phyloP scores from a whole-genome alignment of 495 filamentous ascomycete genomes.

The Hypomontagnella monticulosa region DNA sequence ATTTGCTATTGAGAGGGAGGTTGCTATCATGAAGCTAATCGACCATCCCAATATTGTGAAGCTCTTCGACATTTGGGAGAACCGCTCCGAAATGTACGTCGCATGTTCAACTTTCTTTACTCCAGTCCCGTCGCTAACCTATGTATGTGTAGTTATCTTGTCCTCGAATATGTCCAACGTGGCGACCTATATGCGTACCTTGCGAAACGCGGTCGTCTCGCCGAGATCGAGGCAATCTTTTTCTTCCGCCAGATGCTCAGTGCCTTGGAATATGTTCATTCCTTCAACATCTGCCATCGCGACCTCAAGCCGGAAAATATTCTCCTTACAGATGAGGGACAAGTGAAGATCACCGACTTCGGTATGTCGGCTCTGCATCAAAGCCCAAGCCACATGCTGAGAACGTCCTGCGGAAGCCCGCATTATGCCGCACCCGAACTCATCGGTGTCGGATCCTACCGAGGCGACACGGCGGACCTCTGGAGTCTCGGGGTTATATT shows the following conservation, averaged over 20 bases:
- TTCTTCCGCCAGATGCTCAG: conserved; percentile 93
- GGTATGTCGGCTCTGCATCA: conserved; percentile 97
- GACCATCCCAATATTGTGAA: conserved; percentile 92
- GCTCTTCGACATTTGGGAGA: conserved; percentile 96
- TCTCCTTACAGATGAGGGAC: conserved; percentile 72
- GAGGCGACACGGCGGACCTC: conserved; percentile 85
- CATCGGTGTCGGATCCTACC: conserved; percentile 74
- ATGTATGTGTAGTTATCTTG: conserved; percentile 75
- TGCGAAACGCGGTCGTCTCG: conserved; percentile 68
- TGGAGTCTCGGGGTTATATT: conserved; percentile 96
- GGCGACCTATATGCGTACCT: conserved; percentile 92
- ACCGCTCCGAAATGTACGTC: conserved; percentile 86
- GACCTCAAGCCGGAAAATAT: conserved; percentile 99
- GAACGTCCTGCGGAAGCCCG: conserved; percentile 92
- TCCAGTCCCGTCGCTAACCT: conserved; percentile 36
- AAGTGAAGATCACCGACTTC: conserved; percentile 95
- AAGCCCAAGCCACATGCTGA: conserved; percentile 71
- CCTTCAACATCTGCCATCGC: conserved; percentile 92
- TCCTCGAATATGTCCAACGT: conserved; percentile 92
- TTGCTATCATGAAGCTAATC: conserved; percentile 95
- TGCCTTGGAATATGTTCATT: conserved; percentile 91
- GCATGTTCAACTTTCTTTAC: conserved; percentile 5
- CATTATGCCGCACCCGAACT: conserved; percentile 97
- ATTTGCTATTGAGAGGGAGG: conserved; percentile 87
- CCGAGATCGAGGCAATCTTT: conserved; percentile 80